These are phyloP conservation scores for Pseudohyphozyma bogoriensis DNA, from an alignment of 768 basidiomycete species.

Conservation along the genomic window DNA sequence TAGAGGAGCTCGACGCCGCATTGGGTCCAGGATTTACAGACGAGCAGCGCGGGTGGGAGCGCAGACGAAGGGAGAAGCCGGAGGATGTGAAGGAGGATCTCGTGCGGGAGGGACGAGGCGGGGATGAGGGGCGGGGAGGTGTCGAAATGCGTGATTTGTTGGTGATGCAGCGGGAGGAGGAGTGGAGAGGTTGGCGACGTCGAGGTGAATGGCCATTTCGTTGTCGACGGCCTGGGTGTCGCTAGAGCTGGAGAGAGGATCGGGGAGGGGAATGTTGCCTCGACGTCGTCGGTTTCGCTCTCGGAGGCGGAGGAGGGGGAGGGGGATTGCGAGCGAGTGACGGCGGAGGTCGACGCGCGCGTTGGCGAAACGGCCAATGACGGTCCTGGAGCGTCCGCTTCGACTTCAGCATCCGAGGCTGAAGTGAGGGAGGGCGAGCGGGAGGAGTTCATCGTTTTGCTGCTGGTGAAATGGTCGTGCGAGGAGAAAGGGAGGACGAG, in stretches of 20 bases:
- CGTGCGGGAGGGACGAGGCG: slow-evolving; percentile 55
- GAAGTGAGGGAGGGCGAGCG: too few relatives aligned
- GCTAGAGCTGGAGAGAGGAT: slow-evolving; percentile 13
- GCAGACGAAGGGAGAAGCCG: slow-evolving; percentile 63
- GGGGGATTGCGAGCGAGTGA: too few relatives aligned
- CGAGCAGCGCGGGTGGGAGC: slow-evolving; percentile 62
- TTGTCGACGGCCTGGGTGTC: slow-evolving; percentile 13
- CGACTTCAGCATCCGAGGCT: too few relatives aligned
- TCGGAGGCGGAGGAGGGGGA: too few relatives aligned
- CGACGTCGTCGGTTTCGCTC: too few relatives aligned
- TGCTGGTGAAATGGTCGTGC: too few relatives aligned
- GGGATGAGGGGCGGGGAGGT: slow-evolving; percentile 12
- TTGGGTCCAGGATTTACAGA: slow-evolving; percentile 87
- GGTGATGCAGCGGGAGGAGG: neutral
- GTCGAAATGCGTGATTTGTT: slow-evolving; percentile 5
- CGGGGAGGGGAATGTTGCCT: too few relatives aligned
- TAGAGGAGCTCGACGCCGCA: slow-evolving; percentile 90
- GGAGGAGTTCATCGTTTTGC: too few relatives aligned
- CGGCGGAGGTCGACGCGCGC: too few relatives aligned
- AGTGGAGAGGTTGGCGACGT: neutral
- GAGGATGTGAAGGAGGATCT: slow-evolving; percentile 85
- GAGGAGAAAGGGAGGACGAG: too few relatives aligned
- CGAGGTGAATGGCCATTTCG: slow-evolving; percentile 20
- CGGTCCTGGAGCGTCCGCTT: too few relatives aligned
- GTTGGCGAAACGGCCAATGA: too few relatives aligned